A percentile compares a stretch with the other conserved stretches of the same genome.
These are phyloP conservation scores for Galerina marginata DNA, from an alignment of 768 basidiomycete genomes.

Conservation along the genomic window DNA sequence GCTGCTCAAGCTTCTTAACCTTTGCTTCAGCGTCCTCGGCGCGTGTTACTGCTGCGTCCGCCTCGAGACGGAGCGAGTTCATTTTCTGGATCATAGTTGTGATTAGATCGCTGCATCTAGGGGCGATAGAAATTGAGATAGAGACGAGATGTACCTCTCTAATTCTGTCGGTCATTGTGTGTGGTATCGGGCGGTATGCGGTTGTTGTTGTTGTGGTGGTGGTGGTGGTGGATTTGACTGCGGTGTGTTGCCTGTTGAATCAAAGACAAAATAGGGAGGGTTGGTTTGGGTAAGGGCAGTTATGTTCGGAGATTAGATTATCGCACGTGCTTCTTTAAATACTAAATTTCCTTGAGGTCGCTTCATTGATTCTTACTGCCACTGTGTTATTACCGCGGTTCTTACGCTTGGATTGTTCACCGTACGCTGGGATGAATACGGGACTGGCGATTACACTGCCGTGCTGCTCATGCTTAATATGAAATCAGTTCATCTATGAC, in stretches of 20 bases:
- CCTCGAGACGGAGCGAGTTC: constrained; percentile 78
- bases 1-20: constrained; percentile 79
- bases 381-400: background rate
- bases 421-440: too few species aligned
- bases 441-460: background rate
- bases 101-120: constrained; percentile 8
- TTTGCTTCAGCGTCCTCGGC: constrained; percentile 89
- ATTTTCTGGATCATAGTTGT: constrained; percentile 61
- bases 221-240: constrained; percentile 17
- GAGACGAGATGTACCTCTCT: constrained; percentile 42
- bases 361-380: background rate
- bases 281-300: constrained; percentile 32
- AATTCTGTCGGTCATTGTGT: constrained; percentile 56
- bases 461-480: background rate
- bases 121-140: background rate
- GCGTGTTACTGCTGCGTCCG: constrained; percentile 78
- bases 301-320: constrained; percentile 39
- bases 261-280: constrained; percentile 28
- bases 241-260: constrained; percentile 19
- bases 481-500: background rate
- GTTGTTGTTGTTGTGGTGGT: constrained; percentile 19
- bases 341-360: background rate
- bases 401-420: too few species aligned
- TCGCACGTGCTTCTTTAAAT: constrained; percentile 24
- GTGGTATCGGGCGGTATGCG: constrained; percentile 19